These are phyloP conservation scores for Kazachstania africana DNA, from an alignment of 805 yeast genomes.

Conservation along the genomic window DNA sequence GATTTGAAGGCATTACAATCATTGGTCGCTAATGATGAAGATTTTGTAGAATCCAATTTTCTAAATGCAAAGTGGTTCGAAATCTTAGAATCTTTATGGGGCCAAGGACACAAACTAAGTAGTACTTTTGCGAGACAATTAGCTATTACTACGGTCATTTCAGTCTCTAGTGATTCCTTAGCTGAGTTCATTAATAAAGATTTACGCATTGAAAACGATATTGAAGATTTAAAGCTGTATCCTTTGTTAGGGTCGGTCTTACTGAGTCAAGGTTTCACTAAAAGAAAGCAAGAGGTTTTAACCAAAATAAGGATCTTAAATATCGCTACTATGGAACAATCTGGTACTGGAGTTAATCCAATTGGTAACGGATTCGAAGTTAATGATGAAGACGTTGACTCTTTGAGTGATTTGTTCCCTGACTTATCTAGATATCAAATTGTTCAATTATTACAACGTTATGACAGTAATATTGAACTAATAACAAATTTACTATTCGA, in stretches of 20 bases:
- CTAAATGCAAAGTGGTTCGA: conserved; percentile 48
- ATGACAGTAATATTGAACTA: conserved; percentile 41
- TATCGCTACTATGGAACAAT: not conserved
- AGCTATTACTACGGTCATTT: conserved; percentile 40
- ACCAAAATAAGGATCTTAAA: conserved; percentile 40
- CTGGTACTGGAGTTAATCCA: not conserved
- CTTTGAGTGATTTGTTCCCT: conserved; percentile 56
- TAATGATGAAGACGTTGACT: conserved; percentile 28
- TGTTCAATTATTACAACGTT: conserved; percentile 34
- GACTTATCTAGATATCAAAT: conserved; percentile 38
- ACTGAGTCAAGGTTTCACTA: conserved; percentile 35
- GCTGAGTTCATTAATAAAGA: conserved; percentile 30
- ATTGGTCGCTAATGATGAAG: conserved; percentile 31
- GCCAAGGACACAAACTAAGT: conserved; percentile 43
- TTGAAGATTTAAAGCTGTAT: conserved; percentile 33
- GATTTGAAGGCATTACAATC: conserved; percentile 37
- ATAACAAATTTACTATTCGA: conserved; percentile 54
- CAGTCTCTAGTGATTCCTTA: conserved; percentile 35
- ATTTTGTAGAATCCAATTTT: conserved; percentile 37
- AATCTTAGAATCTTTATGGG: conserved; percentile 43
- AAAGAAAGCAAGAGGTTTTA: conserved; percentile 39
- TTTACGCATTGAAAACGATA: conserved; percentile 37
- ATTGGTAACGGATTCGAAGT: not conserved
- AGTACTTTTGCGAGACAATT: conserved; percentile 35
- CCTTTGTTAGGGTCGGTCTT: conserved; percentile 49